Conservation (phyloP, 352 stramenopile species). For the Pelagophyceae sp. region DNA sequence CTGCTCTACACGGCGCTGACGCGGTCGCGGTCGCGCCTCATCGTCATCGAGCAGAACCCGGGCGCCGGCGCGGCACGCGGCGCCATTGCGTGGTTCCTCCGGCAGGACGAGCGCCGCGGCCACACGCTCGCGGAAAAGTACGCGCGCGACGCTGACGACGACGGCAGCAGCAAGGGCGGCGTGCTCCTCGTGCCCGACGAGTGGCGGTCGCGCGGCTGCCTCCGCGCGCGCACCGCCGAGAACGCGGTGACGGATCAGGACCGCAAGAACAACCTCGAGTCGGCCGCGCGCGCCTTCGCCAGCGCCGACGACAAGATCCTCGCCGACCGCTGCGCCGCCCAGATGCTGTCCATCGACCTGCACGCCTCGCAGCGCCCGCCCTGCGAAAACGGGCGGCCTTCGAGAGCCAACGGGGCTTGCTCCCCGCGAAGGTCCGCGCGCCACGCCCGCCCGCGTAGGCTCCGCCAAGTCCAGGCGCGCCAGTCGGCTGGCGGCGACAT, state of each 20-base stretch:
- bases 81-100: neutral
- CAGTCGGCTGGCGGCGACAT: too few species aligned
- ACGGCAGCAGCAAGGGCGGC: neutral
- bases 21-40: neutral
- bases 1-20: constrained; percentile 13
- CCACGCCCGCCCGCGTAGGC: too few species aligned
- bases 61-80: neutral
- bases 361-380: too few species aligned
- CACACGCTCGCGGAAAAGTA: neutral
- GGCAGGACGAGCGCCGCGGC: neutral
- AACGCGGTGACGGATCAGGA: neutral
- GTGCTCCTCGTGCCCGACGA: neutral
- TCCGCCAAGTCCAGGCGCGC: neutral
- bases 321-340: neutral
- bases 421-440: too few species aligned
- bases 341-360: neutral
- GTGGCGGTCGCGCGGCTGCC: neutral
- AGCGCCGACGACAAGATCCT: neutral
- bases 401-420: neutral
- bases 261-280: neutral
- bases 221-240: neutral
- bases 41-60: neutral
- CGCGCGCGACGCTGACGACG: neutral
- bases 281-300: neutral
- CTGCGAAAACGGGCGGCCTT: too few species aligned